phyloP scores from a whole-genome alignment of 371 early-diverging fungal species.

The Apophysomyces sp. region DNA sequence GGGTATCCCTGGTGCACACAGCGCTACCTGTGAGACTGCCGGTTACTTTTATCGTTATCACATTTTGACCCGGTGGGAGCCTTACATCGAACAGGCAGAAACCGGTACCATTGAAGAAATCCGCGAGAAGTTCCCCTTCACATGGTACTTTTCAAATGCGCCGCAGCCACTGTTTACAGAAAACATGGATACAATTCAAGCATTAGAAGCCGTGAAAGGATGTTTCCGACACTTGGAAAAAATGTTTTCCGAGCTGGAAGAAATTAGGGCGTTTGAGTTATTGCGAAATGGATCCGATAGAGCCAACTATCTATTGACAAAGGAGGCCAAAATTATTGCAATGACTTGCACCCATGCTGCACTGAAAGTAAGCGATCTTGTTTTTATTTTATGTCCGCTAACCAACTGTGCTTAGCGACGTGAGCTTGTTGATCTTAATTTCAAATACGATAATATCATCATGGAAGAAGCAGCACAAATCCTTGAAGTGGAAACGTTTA shows the following conservation, averaged over 20 bases:
- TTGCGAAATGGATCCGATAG: slow-evolving; percentile 78
- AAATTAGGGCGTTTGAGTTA: slow-evolving; percentile 91
- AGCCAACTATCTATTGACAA: slow-evolving; percentile 87
- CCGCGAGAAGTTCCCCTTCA: slow-evolving; percentile 77
- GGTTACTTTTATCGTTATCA: slow-evolving; percentile 83
- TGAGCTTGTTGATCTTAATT: slow-evolving; percentile 82
- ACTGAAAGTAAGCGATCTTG: slow-evolving; percentile 49
- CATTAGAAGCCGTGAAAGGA: slow-evolving; percentile 63
- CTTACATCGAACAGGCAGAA: slow-evolving; percentile 44
- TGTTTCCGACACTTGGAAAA: slow-evolving; percentile 79
- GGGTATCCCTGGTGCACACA: slow-evolving; percentile 77
- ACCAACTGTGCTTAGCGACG: slow-evolving; percentile 43
- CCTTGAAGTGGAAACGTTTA: slow-evolving; percentile 94
- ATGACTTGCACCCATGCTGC: slow-evolving; percentile 97
- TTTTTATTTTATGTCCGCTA: background rate
- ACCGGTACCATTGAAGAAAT: slow-evolving; percentile 21
- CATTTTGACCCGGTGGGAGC: slow-evolving; percentile 75
- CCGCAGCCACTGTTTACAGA: slow-evolving; percentile 73
- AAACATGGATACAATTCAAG: slow-evolving; percentile 42
- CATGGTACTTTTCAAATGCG: slow-evolving; percentile 70
- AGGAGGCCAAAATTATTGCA: slow-evolving; percentile 94
- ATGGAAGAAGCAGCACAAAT: slow-evolving; percentile 99
- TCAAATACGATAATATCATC: slow-evolving; percentile 92
- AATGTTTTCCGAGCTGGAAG: slow-evolving; percentile 74
- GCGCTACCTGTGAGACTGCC: slow-evolving; percentile 92